phyloP scores from a whole-genome alignment of 139 green algal species.

The Nannochloris sp. region DNA sequence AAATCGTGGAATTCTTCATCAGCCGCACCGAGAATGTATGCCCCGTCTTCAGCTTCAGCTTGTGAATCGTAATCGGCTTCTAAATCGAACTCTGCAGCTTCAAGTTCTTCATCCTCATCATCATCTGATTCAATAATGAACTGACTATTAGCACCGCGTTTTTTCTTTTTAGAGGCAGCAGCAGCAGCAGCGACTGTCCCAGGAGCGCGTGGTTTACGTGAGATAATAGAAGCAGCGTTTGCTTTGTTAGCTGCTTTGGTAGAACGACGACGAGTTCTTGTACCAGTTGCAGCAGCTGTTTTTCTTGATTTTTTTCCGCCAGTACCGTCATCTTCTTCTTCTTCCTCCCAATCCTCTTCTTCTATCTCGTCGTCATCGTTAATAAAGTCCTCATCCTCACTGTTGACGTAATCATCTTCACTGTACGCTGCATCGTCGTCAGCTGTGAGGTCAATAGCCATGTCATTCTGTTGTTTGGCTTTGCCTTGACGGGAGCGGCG shows the following conservation, averaged over 20 bases:
- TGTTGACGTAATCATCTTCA: background rate
- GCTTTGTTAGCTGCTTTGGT: too few species aligned
- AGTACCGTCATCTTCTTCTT: slow-evolving; percentile 31
- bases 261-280: too few species aligned
- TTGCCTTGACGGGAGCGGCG: background rate
- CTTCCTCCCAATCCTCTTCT: background rate
- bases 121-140: too few species aligned
- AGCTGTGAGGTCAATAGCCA: background rate
- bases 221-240: too few species aligned
- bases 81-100: slow-evolving; percentile 29
- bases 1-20: slow-evolving; percentile 60
- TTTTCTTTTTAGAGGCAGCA: background rate
- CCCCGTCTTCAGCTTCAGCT: slow-evolving; percentile 15
- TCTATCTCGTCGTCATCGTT: slow-evolving; percentile 18
- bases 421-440: too few species aligned
- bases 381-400: slow-evolving; percentile 16
- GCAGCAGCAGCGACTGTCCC: background rate
- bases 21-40: slow-evolving; percentile 23
- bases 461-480: background rate
- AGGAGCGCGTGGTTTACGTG: background rate
- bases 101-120: slow-evolving; percentile 15
- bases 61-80: slow-evolving; percentile 33
- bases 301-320: background rate
- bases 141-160: background rate
- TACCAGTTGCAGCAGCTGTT: background rate